A percentile compares a stretch with the other conserved stretches of the same genome.
These are phyloP conservation scores for Fomitopsis schrenkii DNA, from an alignment of 1,284 basidiomycete genomes.

Conservation along the genomic window DNA sequence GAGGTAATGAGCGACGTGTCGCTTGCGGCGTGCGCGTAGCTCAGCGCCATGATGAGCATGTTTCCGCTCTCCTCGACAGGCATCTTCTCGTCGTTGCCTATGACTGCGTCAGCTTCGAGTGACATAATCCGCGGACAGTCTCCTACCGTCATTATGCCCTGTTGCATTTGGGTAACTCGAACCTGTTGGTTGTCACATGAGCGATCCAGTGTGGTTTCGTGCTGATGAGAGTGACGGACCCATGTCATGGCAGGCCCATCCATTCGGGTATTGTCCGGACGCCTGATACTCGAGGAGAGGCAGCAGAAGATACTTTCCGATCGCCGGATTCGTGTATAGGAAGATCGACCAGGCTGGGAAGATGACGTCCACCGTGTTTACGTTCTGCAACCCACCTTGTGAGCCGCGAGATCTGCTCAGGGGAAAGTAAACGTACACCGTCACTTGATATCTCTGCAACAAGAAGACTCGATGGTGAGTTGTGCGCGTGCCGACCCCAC, in stretches of 20 bases:
- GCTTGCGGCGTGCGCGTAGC: constrained; percentile 57
- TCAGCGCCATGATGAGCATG: constrained; percentile 73
- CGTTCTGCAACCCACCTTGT: constrained; percentile 38
- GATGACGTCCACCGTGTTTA: constrained; percentile 74
- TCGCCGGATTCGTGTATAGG: constrained; percentile 57
- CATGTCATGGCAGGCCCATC: constrained; percentile 62
- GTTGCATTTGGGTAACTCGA: constrained; percentile 42
- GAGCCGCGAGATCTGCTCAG: background rate
- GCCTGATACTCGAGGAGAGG: constrained; percentile 63
- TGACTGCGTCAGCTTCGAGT: background rate
- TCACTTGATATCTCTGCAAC: constrained; percentile 61
- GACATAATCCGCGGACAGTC: background rate
- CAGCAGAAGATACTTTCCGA: constrained; percentile 60
- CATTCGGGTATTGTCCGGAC: constrained; percentile 61
- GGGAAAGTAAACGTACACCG: constrained; percentile 34
- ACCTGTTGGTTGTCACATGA: constrained; percentile 23
- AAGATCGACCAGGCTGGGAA: constrained; percentile 66
- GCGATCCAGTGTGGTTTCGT: background rate
- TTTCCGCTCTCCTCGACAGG: constrained; percentile 72
- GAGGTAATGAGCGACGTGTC: constrained; percentile 50
- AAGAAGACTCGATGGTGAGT: background rate
- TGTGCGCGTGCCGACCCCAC: too few species aligned
- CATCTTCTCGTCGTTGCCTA: constrained; percentile 54
- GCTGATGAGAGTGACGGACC: constrained; percentile 26
- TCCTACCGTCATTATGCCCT: constrained; percentile 55